phyloP scores from a whole-genome alignment of 257 asterid species.

The Voacanga thouarsii region DNA sequence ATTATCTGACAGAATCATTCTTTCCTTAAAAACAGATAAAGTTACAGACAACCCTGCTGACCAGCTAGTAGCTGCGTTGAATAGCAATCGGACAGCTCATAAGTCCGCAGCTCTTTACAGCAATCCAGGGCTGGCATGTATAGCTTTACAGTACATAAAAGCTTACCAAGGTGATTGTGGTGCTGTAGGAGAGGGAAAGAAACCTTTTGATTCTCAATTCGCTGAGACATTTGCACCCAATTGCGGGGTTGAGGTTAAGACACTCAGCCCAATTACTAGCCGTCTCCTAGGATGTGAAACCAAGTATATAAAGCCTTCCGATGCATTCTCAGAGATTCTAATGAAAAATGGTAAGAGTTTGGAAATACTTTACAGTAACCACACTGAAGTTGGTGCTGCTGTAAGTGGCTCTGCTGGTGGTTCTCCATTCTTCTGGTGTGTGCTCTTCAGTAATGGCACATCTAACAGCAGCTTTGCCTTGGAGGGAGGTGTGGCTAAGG shows the following conservation, averaged over 20 bases:
- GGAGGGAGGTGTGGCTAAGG: slow-evolving; percentile 58
- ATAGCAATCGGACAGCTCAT: slow-evolving; percentile 66
- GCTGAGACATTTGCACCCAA: slow-evolving; percentile 76
- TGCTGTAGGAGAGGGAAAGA: slow-evolving; percentile 74
- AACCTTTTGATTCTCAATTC: slow-evolving; percentile 59
- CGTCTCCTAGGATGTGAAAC: slow-evolving; percentile 87
- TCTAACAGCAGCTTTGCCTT: slow-evolving; percentile 55
- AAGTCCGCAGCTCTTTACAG: slow-evolving; percentile 62
- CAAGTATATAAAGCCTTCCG: slow-evolving; percentile 45
- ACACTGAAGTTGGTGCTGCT: slow-evolving; percentile 89
- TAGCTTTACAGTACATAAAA: slow-evolving; percentile 87
- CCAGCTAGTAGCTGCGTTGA: slow-evolving; percentile 49
- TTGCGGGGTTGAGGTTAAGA: slow-evolving; percentile 53
- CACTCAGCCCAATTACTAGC: slow-evolving; percentile 73
- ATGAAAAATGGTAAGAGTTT: slow-evolving; percentile 55
- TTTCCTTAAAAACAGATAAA: slow-evolving; percentile 44
- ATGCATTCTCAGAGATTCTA: slow-evolving; percentile 60
- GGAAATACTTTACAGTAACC: slow-evolving; percentile 62
- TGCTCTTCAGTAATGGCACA: slow-evolving; percentile 72
- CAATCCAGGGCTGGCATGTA: slow-evolving; percentile 81
- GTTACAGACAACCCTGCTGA: slow-evolving; percentile 91
- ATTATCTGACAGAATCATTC: slow-evolving; percentile 3
- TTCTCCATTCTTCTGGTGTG: slow-evolving; percentile 85
- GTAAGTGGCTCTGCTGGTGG: slow-evolving; percentile 77
- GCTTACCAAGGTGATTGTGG: slow-evolving; percentile 79